Evolutionary conservation across 257 asterid species (phyloP), one percentile per base, ranked within the genome.

Genomic region (Nicotiana benthamiana): DNA sequence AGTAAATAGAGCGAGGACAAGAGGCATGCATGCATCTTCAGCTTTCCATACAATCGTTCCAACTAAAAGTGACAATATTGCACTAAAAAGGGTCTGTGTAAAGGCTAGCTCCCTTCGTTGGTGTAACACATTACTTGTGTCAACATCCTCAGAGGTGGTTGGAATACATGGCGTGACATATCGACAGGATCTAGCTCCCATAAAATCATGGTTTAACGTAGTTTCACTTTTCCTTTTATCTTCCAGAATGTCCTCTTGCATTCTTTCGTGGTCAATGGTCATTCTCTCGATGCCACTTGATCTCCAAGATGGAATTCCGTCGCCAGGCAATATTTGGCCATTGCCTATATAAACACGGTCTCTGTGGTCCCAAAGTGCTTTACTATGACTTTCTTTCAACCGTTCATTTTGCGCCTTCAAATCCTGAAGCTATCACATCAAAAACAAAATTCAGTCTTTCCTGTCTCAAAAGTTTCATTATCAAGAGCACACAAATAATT

Each of bases 31-130:
- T 3, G 90, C 89, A 53, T 86, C 90, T 64, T 84, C 83, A 6
- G 95, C 92, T 81, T 89, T 87, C 94, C 91, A 94, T 56, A 84
- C 80, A 11, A 89, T 84, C 1, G 85, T 66, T 30, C 98, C 97
- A 51, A 94, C 97, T 80, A 86, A 64, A 51, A 94, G 86, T 0
- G 95, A 86, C 24, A 89, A 36, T 22, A 77, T 51, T 43, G 89
- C 89, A 34, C 97, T 91, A 83, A 91, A 92, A 40, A 86, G 57
- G 88, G 90, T 91, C 80, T 74, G 88, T 3, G 79, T 87, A n/a
- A 88, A 64, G 5, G 97, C 96, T 65, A 86, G 76, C 36, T 88
- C 80, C 82, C 90, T 84, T n/a, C 51, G 82, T 65, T 54, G 68
- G 15, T 84, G 83, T 16, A 81, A 75, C 77, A n/a, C 46, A 13